phyloP scores from a whole-genome alignment of 805 yeast genomes.

The Metschnikowia borealis region DNA sequence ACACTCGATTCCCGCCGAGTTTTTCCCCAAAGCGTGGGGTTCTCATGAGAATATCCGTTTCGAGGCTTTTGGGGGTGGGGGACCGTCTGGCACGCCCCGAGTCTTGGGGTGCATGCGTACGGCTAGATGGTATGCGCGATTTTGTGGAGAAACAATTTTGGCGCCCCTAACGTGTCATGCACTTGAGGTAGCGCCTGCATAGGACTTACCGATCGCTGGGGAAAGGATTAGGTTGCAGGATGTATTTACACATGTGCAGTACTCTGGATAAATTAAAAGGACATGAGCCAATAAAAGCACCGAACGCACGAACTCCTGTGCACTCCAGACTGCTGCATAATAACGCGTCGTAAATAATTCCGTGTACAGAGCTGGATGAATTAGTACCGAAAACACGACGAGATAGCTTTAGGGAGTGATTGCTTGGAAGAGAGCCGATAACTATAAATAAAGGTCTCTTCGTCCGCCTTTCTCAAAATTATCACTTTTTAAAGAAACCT shows the following conservation, averaged over 20 bases:
- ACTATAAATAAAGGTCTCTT: not conserved
- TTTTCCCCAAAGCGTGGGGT: too few relatives aligned
- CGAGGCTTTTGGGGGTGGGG: not conserved
- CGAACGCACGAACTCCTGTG: not conserved
- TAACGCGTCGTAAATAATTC: not conserved
- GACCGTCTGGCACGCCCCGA: not conserved
- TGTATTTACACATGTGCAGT: not conserved
- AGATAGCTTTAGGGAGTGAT: not conserved
- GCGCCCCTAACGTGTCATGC: not conserved
- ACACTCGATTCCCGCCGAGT: too few relatives aligned
- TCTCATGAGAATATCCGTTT: not conserved
- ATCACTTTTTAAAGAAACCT: not conserved
- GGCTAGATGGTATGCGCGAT: not conserved
- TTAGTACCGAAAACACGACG: not conserved
- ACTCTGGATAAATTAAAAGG: not conserved
- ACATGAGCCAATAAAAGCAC: not conserved
- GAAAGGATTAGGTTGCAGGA: not conserved
- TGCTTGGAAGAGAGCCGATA: not conserved
- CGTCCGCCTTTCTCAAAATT: not conserved
- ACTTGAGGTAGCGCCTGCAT: not conserved
- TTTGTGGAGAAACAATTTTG: not conserved
- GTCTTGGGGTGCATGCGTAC: constrained; percentile 1
- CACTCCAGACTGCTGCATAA: not conserved
- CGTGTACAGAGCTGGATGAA: not conserved
- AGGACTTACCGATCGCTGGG: not conserved